Evolutionary conservation across 352 stramenopile genomes (phyloP).

Genomic region (Globisporangium sylvaticum): DNA sequence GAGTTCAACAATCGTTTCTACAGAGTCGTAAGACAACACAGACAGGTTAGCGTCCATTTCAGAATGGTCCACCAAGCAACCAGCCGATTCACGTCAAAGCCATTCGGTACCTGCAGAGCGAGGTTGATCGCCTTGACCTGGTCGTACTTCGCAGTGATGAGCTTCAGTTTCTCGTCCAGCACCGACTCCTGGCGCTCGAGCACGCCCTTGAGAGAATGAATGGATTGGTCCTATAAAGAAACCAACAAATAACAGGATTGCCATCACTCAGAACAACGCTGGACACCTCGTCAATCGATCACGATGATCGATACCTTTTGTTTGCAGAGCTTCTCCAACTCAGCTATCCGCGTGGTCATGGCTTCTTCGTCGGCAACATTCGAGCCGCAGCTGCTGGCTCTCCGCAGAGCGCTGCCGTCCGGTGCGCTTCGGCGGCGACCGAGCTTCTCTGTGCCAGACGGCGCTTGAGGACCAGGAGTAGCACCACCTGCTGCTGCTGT

Average conservation of each 20-base stretch:
- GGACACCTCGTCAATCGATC: not conserved
- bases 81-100: not conserved
- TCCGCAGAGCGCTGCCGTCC: slow-evolving; percentile 9
- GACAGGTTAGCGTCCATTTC: not conserved
- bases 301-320: slow-evolving; percentile 51
- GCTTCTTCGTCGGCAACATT: slow-evolving; percentile 16
- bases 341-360: slow-evolving; percentile 34
- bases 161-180: slow-evolving; percentile 68
- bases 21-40: not conserved
- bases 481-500: not conserved
- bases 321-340: slow-evolving; percentile 69
- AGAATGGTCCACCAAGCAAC: not conserved
- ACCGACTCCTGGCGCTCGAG: slow-evolving; percentile 65
- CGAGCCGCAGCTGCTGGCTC: not conserved
- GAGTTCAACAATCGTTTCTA: slow-evolving; percentile 58
- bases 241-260: not conserved
- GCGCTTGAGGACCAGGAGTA: not conserved
- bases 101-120: slow-evolving; percentile 49
- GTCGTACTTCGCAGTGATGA: slow-evolving; percentile 67
- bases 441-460: not conserved
- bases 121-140: slow-evolving; percentile 81
- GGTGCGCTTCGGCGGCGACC: slow-evolving; percentile 13
- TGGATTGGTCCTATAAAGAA: slow-evolving; percentile 49
- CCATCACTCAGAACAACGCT: not conserved
- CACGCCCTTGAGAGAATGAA: slow-evolving; percentile 56